Evolutionary conservation across 352 stramenopile genomes (phyloP), one percentile per base, ranked within the genome.

Genomic region (Thalassiosira mediterranea): DNA sequence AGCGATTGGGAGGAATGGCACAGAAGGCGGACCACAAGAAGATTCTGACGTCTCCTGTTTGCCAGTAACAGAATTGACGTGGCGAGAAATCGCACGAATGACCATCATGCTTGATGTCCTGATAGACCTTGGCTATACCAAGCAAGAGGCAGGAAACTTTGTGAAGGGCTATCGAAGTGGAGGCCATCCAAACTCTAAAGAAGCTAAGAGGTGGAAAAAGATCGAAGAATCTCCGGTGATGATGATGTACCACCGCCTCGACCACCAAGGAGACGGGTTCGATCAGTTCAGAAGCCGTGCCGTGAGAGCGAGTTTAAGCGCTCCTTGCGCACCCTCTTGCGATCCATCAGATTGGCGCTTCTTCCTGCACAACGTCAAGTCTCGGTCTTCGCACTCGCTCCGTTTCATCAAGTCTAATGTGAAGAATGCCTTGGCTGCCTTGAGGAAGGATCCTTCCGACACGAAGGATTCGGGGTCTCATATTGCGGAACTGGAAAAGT

Each of bases 171-270:
- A 90, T 57, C 64, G 88, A 51, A 92, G 82, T 70, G 81, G 81
- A 28, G 88, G 88, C 13, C 88, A 94, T 79, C 88, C 88, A 4
- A 94, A 94, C 56, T 92, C 86, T 3, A 94, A 94, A 58, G 86
- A 94, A 80, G 86, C 88, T 1, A 88, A 82, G 40, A 66, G 88
- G 58, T 75, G 90, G 58, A 83, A 88, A 37, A 81, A 87, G 34
- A 83, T 88, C 32, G 86, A 94, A 81, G 88, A 90, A 40, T 87
- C 87, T 62, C 59, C 73, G 10, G 62, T 92, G 40, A 69, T 74
- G 0, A 79, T 90, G 70, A 76, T 80, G 42, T 77, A 84, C 62
- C 75, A 87, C 26, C 52, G 60, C 46, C 58, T 87, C 5, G 54
- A 74, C 29, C 29, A 66, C 47, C 60, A 74, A 38, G 60, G 81